Conservation (phyloP, 2,329 filamentous ascomycete species). For the Purpureocillium lavendulum region DNA sequence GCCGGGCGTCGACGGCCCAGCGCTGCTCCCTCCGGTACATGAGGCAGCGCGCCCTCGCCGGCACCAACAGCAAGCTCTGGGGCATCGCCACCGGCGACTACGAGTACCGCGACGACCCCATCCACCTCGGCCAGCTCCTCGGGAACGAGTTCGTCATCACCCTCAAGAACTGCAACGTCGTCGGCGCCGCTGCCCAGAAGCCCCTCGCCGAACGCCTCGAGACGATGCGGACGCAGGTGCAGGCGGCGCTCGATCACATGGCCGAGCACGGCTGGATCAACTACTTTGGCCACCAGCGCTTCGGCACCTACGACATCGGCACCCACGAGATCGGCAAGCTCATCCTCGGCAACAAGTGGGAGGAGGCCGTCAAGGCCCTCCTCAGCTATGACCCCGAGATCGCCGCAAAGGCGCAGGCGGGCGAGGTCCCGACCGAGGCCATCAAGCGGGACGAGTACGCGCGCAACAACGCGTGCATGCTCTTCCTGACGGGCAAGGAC, state of each 20-base stretch:
- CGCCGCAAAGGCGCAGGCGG: constrained; percentile 34
- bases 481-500: constrained; percentile 58
- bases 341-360: constrained; percentile 74
- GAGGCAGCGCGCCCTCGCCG: constrained; percentile 50
- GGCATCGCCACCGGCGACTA: constrained; percentile 71
- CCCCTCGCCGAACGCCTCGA: constrained; percentile 19
- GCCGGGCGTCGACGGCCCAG: constrained; percentile 79
- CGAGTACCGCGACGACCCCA: constrained; percentile 59
- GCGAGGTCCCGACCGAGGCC: constrained; percentile 30
- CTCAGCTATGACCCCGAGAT: constrained; percentile 62
- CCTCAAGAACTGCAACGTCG: constrained; percentile 72
- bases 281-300: constrained; percentile 96
- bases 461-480: constrained; percentile 69
- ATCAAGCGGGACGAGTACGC: constrained; percentile 68
- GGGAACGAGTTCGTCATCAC: constrained; percentile 95
- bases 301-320: constrained; percentile 78
- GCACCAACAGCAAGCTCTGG: constrained; percentile 54
- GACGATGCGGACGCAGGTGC: constrained; percentile 30
- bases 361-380: constrained; percentile 71
- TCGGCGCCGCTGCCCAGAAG: constrained; percentile 22
- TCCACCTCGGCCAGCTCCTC: constrained; percentile 73
- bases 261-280: constrained; percentile 80
- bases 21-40: constrained; percentile 57
- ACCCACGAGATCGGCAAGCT: constrained; percentile 80
- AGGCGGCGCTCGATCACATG: constrained; percentile 57